Base-by-base conservation (phyloP, 495 filamentous ascomycete species). In the Aspergillus nanangensis region DNA sequence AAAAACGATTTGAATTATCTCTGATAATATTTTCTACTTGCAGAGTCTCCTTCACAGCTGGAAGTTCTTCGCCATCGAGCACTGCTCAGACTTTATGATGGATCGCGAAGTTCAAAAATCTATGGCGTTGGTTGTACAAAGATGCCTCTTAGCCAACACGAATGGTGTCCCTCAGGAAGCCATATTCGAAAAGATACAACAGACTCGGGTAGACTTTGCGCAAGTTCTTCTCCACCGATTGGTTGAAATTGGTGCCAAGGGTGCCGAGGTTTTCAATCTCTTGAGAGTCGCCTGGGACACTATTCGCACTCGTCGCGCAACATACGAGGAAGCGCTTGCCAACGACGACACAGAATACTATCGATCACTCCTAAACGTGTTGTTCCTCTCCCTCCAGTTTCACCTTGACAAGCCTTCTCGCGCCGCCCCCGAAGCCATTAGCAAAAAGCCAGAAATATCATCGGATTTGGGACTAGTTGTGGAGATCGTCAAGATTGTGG, bases 61-160 rank as follows among this genome's bases (percentile, higher is more conserved):
- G 93, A 91, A 89, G 61, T 81, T 86, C 38, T 80, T 99, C 10
- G 81, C 89, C 9, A 73, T 91, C 37, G 92, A 96, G 65, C 78
- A 97, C 35, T 88, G 83, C 54, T 74, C 76, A 13, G 82, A 82
- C 46, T 71, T 93, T 25, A 70, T 77, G 32, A 68, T 71, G 29
- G 77, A 86, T 40, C 65, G 66, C 8, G 74, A 80, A 23, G 67
- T 93, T n/a, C 82, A 81, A 60, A 80, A 80, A 41, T 79, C 82
- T 48, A 69, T 87, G 61, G 73, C 76, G 9, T 50, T 79, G 37
- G 83, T 88, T n/a, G 78, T 80, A n/a, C 74, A 78, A 44, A 77
- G 84, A 40, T 92, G 88, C 52, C 60, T 96, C 27, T 69, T 74
- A 34, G 77, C 86, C 5, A 94, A 95, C 56, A 77, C 76, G 20